Evolutionary conservation across 345 rosid genomes (phyloP).

Genomic region (Salix suchowensis): DNA sequence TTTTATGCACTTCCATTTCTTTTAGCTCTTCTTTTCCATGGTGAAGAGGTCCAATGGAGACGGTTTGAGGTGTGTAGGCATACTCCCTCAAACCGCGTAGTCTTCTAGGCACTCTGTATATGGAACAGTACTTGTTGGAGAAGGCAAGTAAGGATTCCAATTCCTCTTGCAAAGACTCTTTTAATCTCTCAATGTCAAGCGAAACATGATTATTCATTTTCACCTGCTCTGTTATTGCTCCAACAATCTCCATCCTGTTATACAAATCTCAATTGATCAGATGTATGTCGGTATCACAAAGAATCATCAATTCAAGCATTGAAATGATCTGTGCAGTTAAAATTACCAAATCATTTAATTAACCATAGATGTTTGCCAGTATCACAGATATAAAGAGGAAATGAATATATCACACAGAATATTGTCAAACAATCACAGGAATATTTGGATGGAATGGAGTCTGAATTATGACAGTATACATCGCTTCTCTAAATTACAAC

Average conservation of each 20-base stretch:
- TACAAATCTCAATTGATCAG: no score
- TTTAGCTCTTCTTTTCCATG: constrained; percentile 2
- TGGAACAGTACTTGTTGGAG: background rate
- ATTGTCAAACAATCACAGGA: no score
- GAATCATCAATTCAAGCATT: no score
- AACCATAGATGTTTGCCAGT: no score
- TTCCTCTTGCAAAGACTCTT: background rate
- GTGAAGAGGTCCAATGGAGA: constrained; percentile 19
- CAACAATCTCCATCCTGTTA: background rate
- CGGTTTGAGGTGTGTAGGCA: constrained; percentile 9
- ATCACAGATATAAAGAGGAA: no score
- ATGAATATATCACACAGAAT: no score
- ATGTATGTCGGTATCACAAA: no score
- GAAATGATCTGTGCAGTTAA: no score
- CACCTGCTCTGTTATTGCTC: background rate
- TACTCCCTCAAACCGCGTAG: background rate
- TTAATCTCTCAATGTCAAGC: background rate
- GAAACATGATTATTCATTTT: background rate
- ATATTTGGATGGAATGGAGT: no score
- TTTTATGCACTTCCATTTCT: constrained; percentile 17
- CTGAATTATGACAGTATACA: no score
- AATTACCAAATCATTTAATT: no score
- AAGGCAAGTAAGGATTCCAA: background rate
- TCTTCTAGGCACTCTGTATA: constrained; percentile 17
- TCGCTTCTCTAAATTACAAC: no score